These are phyloP conservation scores for Fusarium sp. DNA, from an alignment of 2,329 filamentous ascomycete genomes.

Conservation along the genomic window DNA sequence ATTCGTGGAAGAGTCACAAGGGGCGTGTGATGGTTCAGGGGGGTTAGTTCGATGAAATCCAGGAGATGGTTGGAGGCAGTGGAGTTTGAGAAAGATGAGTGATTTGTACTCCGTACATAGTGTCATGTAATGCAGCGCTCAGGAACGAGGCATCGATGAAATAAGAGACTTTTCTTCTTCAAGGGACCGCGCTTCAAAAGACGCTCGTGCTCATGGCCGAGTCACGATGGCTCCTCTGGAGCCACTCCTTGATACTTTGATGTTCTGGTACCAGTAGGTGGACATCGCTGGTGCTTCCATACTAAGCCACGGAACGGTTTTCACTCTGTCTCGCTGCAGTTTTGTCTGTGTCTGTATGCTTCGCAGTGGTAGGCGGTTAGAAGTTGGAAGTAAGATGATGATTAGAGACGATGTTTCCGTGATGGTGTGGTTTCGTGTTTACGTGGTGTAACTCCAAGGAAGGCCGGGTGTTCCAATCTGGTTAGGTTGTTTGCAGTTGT, in stretches of 20 bases:
- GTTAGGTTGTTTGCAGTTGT: constrained; percentile 16
- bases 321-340: constrained; percentile 21
- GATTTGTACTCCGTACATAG: background rate
- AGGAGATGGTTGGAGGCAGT: constrained; percentile 33
- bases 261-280: background rate
- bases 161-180: constrained; percentile 24
- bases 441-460: constrained; percentile 12
- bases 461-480: background rate
- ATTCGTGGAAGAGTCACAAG: constrained; percentile 20
- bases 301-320: constrained; percentile 10
- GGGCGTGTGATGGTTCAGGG: constrained; percentile 31
- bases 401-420: constrained; percentile 30
- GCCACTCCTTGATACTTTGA: background rate
- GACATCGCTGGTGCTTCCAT: background rate
- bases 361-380: background rate
- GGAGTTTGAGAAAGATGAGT: constrained; percentile 12
- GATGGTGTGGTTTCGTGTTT: constrained; percentile 43
- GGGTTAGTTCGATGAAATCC: constrained; percentile 23
- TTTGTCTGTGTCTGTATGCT: constrained; percentile 12
- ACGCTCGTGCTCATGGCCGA: constrained; percentile 2
- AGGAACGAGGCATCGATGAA: constrained; percentile 41
- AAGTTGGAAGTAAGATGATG: background rate
- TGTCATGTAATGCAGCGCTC: constrained; percentile 13
- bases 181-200: constrained; percentile 3
- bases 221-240: background rate